Conservation (phyloP, 2,329 filamentous ascomycete genomes). For the Diaporthe australafricana region DNA sequence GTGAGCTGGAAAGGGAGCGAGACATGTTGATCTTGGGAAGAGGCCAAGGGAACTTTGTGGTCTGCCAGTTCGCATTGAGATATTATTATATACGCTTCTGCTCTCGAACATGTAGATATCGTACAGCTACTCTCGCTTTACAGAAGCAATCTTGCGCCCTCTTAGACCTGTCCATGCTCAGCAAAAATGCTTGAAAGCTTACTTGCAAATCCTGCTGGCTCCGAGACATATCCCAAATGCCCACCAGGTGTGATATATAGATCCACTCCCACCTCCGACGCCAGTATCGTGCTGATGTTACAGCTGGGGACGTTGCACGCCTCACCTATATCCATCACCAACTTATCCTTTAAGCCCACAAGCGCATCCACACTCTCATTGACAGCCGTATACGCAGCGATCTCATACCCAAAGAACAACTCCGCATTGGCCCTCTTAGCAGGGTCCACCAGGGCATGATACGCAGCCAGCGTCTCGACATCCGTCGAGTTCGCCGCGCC, state of each 20-base stretch:
- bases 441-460: background rate
- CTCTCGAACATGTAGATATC: background rate
- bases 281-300: background rate
- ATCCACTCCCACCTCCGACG: background rate
- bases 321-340: background rate
- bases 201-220: background rate
- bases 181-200: background rate
- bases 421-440: background rate
- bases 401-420: background rate
- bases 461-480: slow-evolving; percentile 1
- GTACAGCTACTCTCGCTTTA: background rate
- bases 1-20: background rate
- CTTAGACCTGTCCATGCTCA: background rate
- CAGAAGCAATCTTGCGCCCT: background rate
- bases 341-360: background rate
- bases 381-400: slow-evolving; percentile 4
- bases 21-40: background rate
- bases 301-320: slow-evolving; percentile 10
- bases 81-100: background rate
- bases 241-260: background rate
- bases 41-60: background rate
- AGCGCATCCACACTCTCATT: background rate
- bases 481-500: background rate
- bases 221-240: slow-evolving; percentile 4
- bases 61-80: background rate